Evolutionary conservation across 2,329 filamentous ascomycete genomes (phyloP).

Genomic region (Corynespora cassiicola): DNA sequence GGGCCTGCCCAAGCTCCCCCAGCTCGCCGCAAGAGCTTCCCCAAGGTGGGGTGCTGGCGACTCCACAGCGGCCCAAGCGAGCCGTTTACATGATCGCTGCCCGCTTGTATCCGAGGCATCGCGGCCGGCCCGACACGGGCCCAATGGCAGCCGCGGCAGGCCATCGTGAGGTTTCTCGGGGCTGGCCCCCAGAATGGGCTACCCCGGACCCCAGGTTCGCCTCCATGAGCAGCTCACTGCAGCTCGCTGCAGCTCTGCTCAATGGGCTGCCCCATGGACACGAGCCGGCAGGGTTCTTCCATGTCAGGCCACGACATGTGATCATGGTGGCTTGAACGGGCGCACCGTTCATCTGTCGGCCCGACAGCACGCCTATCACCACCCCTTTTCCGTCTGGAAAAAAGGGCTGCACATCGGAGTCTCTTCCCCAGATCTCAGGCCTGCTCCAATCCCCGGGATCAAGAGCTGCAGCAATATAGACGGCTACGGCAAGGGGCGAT

Average conservation of each 20-base stretch:
- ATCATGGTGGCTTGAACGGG: neutral
- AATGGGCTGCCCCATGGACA: too few species aligned
- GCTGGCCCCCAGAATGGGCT: neutral
- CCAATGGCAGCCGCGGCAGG: neutral
- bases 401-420: slow-evolving; percentile 15
- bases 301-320: slow-evolving; percentile 9
- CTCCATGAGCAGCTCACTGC: neutral
- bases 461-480: too few species aligned
- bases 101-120: too few species aligned
- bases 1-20: too few species aligned
- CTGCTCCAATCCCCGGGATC: slow-evolving; percentile 17
- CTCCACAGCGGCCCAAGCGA: too few species aligned
- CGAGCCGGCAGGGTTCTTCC: too few species aligned
- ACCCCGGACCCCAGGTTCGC: neutral
- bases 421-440: slow-evolving; percentile 25
- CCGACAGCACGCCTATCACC: slow-evolving; percentile 14
- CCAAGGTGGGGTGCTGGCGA: too few species aligned
- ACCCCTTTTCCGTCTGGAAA: neutral
- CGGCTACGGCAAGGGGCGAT: too few species aligned
- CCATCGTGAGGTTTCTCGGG: slow-evolving; percentile 12
- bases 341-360: slow-evolving; percentile 3
- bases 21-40: too few species aligned
- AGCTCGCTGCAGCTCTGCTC: too few species aligned
- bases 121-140: slow-evolving; percentile 7
- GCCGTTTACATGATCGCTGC: too few species aligned